These are phyloP conservation scores for Solanum gandarillasii DNA, from an alignment of 257 asterid species.

Conservation along the genomic window DNA sequence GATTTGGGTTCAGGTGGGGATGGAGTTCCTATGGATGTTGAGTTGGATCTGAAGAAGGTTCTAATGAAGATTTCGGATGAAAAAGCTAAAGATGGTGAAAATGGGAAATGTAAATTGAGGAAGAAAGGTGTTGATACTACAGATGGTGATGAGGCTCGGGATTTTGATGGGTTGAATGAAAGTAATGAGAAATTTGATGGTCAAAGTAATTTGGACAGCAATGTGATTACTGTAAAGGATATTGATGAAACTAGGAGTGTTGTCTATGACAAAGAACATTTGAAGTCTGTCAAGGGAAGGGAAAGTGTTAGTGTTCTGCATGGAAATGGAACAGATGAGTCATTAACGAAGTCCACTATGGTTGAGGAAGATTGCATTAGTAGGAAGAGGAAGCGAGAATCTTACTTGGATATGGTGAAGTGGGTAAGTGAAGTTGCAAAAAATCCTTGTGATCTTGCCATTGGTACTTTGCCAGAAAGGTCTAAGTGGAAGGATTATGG, in stretches of 20 bases:
- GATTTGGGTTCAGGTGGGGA: neutral
- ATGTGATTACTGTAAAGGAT: neutral
- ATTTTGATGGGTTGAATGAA: neutral
- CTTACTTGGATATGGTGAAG: conserved; percentile 25
- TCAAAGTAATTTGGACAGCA: neutral
- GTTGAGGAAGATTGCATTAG: conserved; percentile 5
- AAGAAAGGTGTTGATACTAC: neutral
- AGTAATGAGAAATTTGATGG: neutral
- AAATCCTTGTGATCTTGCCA: conserved; percentile 45
- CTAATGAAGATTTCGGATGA: neutral
- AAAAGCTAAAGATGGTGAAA: neutral
- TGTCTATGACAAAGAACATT: neutral
- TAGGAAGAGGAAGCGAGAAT: conserved; percentile 56
- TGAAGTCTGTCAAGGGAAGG: neutral
- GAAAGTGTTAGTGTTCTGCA: neutral
- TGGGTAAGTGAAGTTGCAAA: conserved; percentile 58
- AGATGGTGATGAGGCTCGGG: neutral
- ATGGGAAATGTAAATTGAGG: neutral
- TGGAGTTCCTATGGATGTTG: neutral
- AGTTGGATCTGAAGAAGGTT: neutral
- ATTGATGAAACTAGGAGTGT: neutral
- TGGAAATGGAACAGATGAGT: conserved; percentile 15
- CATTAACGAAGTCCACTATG: neutral
- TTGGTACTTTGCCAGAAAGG: conserved; percentile 43
- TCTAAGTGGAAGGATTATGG: conserved; percentile 65